Conservation (phyloP, 2,329 filamentous ascomycete species). For the Lachnellula subtilissima region DNA sequence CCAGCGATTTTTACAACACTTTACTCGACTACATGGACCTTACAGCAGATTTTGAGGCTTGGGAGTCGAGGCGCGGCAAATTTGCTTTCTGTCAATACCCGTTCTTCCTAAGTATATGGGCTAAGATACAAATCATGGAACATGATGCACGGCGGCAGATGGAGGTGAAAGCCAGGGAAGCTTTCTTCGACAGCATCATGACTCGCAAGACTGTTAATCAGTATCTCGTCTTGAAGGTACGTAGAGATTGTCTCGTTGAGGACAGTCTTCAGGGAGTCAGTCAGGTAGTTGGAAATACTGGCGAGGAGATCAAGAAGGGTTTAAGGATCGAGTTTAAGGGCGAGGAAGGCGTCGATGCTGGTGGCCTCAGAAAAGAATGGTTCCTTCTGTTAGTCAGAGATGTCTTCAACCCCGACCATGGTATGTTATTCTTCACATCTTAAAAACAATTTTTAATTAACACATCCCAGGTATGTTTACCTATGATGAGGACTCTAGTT, state of each 20-base stretch:
- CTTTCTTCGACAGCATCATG: slow-evolving; percentile 86
- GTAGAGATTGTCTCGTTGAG: slow-evolving; percentile 81
- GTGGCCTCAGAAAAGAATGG: slow-evolving; percentile 90
- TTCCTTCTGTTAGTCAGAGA: slow-evolving; percentile 83
- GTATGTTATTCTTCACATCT: slow-evolving; percentile 42
- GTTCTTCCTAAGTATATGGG: slow-evolving; percentile 85
- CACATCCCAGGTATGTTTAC: slow-evolving; percentile 68
- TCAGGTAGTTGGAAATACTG: slow-evolving; percentile 73
- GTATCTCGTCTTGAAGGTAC: slow-evolving; percentile 70
- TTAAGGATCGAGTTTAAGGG: slow-evolving; percentile 79
- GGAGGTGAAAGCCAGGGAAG: slow-evolving; percentile 81
- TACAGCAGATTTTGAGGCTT: slow-evolving; percentile 78
- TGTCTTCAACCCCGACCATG: slow-evolving; percentile 85
- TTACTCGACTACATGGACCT: slow-evolving; percentile 83
- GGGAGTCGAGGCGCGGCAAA: slow-evolving; percentile 69
- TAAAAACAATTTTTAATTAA: slow-evolving; percentile 8
- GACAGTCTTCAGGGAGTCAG: slow-evolving; percentile 82
- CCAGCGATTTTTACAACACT: slow-evolving; percentile 83
- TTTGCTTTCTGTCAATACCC: slow-evolving; percentile 92
- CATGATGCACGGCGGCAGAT: slow-evolving; percentile 85
- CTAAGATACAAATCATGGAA: slow-evolving; percentile 86
- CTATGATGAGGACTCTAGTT: slow-evolving; percentile 85
- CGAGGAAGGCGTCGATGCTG: slow-evolving; percentile 88
- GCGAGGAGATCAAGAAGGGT: slow-evolving; percentile 86
- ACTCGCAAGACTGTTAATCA: slow-evolving; percentile 69